These are phyloP conservation scores for Ophiosphaerella narmari DNA, from an alignment of 2,329 filamentous ascomycete species.

Conservation along the genomic window DNA sequence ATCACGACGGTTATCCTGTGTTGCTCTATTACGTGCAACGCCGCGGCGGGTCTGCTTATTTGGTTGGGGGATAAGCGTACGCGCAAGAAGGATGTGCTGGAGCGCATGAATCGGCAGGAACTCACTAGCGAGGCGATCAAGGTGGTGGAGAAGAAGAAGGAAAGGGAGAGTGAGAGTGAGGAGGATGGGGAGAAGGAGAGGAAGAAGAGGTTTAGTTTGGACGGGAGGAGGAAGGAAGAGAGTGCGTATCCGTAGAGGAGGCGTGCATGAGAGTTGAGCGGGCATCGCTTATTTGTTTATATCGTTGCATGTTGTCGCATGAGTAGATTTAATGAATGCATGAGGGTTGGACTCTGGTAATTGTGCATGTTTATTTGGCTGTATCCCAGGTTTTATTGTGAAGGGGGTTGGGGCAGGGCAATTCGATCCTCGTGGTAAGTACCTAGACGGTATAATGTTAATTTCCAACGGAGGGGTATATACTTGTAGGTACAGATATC, in stretches of 20 bases:
- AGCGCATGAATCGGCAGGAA: slow-evolving; percentile 76
- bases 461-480: too few species aligned
- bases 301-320: not conserved
- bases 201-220: slow-evolving; percentile 10
- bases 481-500: too few species aligned
- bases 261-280: not conserved
- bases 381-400: too few species aligned
- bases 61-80: slow-evolving; percentile 75
- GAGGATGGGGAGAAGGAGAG: slow-evolving; percentile 28
- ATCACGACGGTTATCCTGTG: slow-evolving; percentile 81
- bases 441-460: too few species aligned
- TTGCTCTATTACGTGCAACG: slow-evolving; percentile 77
- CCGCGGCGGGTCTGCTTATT: slow-evolving; percentile 76
- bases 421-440: too few species aligned
- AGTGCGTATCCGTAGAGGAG: slow-evolving; percentile 24
- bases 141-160: slow-evolving; percentile 56
- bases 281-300: slow-evolving; percentile 1
- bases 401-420: too few species aligned
- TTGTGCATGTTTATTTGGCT: too few species aligned
- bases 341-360: not conserved
- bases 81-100: slow-evolving; percentile 83
- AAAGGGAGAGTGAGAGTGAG: slow-evolving; percentile 46
- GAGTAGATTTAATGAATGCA: slow-evolving; percentile 22
- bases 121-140: slow-evolving; percentile 70
- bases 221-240: slow-evolving; percentile 14